Evolutionary conservation across 441 rosid genomes (phyloP).

Genomic region (Bocquillonia castaneifolia): DNA sequence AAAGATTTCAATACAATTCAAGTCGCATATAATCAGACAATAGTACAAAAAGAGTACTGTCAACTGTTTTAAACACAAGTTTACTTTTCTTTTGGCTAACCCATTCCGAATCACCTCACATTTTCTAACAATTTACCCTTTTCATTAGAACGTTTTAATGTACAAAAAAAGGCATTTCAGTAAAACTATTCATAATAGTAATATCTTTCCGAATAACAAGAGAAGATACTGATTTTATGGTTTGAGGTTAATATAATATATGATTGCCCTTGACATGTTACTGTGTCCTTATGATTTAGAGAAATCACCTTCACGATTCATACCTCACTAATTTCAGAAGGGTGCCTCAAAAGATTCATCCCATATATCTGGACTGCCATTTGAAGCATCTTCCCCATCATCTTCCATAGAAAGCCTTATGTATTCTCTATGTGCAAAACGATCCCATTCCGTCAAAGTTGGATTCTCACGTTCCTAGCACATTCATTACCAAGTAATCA

Average conservation of each 20-base stretch:
- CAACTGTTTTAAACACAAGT: too few species aligned
- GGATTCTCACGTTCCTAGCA: constrained; percentile 88
- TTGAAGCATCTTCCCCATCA: constrained; percentile 88
- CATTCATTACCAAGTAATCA: not conserved
- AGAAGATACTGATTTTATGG: not conserved
- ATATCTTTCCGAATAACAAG: not conserved
- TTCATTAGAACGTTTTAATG: too few species aligned
- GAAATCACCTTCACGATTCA: not conserved
- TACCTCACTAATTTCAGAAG: constrained; percentile 42
- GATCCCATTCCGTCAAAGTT: constrained; percentile 95
- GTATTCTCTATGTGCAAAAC: constrained; percentile 95
- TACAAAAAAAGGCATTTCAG: too few species aligned
- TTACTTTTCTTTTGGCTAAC: too few species aligned
- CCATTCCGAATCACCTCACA: too few species aligned
- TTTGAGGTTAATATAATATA: not conserved
- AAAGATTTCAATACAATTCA: too few species aligned
- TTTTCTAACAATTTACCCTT: too few species aligned
- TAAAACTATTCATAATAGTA: too few species aligned
- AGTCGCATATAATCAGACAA: too few species aligned
- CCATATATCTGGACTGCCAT: constrained; percentile 94
- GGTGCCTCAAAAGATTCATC: constrained; percentile 94
- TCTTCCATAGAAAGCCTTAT: constrained; percentile 96
- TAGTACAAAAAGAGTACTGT: too few species aligned
- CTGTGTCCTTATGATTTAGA: not conserved
- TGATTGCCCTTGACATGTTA: not conserved